phyloP scores from a whole-genome alignment of 495 filamentous ascomycete genomes.

The Penicillium chermesinum region DNA sequence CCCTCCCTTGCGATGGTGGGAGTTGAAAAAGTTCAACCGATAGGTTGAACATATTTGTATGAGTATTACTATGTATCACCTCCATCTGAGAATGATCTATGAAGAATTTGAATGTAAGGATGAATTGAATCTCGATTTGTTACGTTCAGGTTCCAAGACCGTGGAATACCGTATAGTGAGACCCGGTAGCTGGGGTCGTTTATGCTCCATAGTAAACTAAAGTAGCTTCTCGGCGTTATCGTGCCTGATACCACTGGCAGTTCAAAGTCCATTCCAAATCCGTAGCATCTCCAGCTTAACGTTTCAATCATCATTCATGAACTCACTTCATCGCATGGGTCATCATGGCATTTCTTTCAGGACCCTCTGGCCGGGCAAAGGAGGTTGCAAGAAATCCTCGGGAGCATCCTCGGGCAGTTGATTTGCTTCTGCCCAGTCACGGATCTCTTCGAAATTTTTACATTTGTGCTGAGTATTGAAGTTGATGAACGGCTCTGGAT shows the following conservation, averaged over 20 bases:
- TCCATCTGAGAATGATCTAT: not conserved
- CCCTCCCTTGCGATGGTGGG: slow-evolving; percentile 42
- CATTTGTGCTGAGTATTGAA: slow-evolving; percentile 54
- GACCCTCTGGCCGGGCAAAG: slow-evolving; percentile 31
- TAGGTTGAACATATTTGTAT: too few relatives aligned
- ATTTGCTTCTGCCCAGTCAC: slow-evolving; percentile 44
- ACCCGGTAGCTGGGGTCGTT: too few relatives aligned
- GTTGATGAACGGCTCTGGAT: slow-evolving; percentile 45
- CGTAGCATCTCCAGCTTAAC: too few relatives aligned
- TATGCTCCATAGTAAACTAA: too few relatives aligned
- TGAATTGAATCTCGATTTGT: too few relatives aligned
- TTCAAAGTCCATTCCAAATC: too few relatives aligned
- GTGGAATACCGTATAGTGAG: too few relatives aligned
- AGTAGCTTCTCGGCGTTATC: too few relatives aligned
- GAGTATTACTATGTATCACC: too few relatives aligned
- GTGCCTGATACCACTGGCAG: too few relatives aligned
- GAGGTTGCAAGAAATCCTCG: slow-evolving; percentile 39
- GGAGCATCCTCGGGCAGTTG: slow-evolving; percentile 39
- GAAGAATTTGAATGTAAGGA: not conserved
- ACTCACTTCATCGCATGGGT: not conserved
- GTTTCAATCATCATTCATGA: too few relatives aligned
- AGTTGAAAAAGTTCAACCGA: slow-evolving; percentile 35
- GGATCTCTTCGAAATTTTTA: slow-evolving; percentile 50
- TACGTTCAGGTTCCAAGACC: too few relatives aligned
- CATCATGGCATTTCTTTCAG: slow-evolving; percentile 31